phyloP scores from a whole-genome alignment of 2,329 filamentous ascomycete genomes.

The Boeremia lycopersici region DNA sequence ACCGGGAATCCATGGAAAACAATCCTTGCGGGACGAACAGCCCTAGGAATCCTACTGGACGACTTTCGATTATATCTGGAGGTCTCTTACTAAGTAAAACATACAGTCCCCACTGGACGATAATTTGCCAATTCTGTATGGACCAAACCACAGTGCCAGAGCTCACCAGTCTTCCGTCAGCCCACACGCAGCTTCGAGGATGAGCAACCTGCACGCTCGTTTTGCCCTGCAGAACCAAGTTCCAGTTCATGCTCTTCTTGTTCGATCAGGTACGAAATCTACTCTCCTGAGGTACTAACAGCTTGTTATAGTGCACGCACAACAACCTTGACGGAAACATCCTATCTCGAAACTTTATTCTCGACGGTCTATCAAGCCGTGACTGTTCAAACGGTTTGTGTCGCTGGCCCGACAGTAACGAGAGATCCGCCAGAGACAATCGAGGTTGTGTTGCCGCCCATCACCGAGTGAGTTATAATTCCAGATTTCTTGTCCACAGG shows the following conservation, averaged over 20 bases:
- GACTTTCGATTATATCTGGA: too few species aligned
- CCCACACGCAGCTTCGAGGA: too few species aligned
- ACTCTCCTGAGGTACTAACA: not conserved
- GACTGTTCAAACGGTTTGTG: not conserved
- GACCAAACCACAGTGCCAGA: too few species aligned
- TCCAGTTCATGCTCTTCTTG: not conserved
- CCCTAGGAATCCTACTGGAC: too few species aligned
- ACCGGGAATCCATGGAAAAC: not conserved
- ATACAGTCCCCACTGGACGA: too few species aligned
- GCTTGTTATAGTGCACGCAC: not conserved
- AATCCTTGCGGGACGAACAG: too few species aligned
- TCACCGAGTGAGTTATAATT: not conserved
- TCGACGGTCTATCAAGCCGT: not conserved
- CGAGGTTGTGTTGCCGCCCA: not conserved
- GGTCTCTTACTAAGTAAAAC: too few species aligned
- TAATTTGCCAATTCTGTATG: too few species aligned
- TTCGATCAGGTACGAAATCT: not conserved
- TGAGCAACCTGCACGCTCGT: too few species aligned
- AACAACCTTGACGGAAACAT: not conserved
- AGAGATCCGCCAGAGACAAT: not conserved
- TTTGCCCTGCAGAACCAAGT: too few species aligned
- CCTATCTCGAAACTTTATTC: not conserved
- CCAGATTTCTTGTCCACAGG: too few species aligned
- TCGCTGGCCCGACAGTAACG: conserved; percentile 1
- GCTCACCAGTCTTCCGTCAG: too few species aligned